phyloP scores from a whole-genome alignment of 495 filamentous ascomycete species.

The Parathielavia hyrcaniae region DNA sequence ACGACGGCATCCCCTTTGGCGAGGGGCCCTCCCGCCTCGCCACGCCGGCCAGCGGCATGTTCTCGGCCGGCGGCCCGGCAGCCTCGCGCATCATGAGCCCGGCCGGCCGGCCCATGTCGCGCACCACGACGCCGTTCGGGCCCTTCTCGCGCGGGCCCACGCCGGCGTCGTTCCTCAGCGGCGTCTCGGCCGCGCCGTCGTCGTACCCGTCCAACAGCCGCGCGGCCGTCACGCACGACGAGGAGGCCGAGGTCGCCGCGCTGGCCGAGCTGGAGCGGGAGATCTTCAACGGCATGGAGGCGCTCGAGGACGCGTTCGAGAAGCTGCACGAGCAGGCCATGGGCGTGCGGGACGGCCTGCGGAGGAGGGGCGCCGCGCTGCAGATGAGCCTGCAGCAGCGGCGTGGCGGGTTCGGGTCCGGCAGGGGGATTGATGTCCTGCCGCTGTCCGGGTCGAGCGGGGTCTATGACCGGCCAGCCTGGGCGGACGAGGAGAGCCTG shows the following conservation, averaged over 20 bases:
- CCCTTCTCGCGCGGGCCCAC: conserved; percentile 40
- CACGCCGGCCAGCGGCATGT: conserved; percentile 46
- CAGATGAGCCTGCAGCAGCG: conserved; percentile 70
- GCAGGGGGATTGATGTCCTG: conserved; percentile 39
- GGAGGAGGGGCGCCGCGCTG: conserved; percentile 72
- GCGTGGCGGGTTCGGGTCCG: conserved; percentile 36
- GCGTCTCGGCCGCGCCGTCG: conserved; percentile 35
- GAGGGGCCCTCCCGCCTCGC: conserved; percentile 50
- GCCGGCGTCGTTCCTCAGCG: conserved; percentile 44
- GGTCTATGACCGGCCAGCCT: conserved; percentile 40
- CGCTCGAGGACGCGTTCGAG: conserved; percentile 92
- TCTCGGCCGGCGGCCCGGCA: conserved; percentile 25
- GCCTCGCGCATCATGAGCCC: conserved; percentile 32
- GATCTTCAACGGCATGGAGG: conserved; percentile 89
- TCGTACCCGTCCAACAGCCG: conserved; percentile 30
- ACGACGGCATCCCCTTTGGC: conserved; percentile 38
- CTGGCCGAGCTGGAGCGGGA: conserved; percentile 88
- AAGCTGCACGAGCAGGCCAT: conserved; percentile 82
- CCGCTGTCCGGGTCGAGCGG: conserved; percentile 36
- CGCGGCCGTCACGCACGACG: conserved; percentile 70
- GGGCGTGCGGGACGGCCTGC: conserved; percentile 66
- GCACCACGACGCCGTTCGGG: conserved; percentile 31
- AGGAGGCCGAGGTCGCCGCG: conserved; percentile 86
- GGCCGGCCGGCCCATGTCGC: conserved; percentile 30
- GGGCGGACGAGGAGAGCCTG: conserved; percentile 45